phyloP scores from a whole-genome alignment of 2,329 filamentous ascomycete species.

The Trichoderma asperellum region DNA sequence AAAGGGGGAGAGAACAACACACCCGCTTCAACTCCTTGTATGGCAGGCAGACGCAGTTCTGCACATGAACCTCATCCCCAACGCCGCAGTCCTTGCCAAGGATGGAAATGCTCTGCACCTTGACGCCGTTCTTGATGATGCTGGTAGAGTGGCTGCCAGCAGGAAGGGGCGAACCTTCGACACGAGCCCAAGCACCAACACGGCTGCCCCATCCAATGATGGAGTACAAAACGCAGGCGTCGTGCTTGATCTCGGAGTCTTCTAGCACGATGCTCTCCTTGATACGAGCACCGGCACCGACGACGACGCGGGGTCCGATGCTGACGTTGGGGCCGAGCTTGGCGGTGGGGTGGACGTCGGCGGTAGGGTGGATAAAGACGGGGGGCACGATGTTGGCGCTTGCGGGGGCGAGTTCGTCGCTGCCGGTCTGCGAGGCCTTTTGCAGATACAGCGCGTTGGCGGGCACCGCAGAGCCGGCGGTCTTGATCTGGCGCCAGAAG shows the following conservation, averaged over 20 bases:
- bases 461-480: conserved; percentile 92
- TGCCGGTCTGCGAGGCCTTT: conserved; percentile 84
- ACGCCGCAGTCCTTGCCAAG: conserved; percentile 94
- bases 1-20: conserved; percentile 44
- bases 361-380: conserved; percentile 93
- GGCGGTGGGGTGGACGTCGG: conserved; percentile 87
- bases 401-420: conserved; percentile 75
- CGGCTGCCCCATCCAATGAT: conserved; percentile 98
- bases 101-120: conserved; percentile 98
- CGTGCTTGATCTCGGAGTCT: conserved; percentile 94
- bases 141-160: conserved; percentile 88
- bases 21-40: conserved; percentile 98
- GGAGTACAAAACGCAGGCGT: conserved; percentile 91
- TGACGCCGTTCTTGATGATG: conserved; percentile 96
- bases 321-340: conserved; percentile 98
- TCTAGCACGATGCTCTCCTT: conserved; percentile 97
- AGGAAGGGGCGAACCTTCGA: conserved; percentile 91
- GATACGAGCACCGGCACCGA: conserved; percentile 86
- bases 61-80: conserved; percentile 90
- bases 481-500: conserved; percentile 99
- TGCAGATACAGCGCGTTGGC: conserved; percentile 96
- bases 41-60: conserved; percentile 96
- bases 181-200: conserved; percentile 95
- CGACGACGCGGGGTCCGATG: conserved; percentile 82
- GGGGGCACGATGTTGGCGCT: conserved; percentile 88